These are phyloP conservation scores for Candida glaebosa DNA, from an alignment of 805 yeast species.

Conservation along the genomic window DNA sequence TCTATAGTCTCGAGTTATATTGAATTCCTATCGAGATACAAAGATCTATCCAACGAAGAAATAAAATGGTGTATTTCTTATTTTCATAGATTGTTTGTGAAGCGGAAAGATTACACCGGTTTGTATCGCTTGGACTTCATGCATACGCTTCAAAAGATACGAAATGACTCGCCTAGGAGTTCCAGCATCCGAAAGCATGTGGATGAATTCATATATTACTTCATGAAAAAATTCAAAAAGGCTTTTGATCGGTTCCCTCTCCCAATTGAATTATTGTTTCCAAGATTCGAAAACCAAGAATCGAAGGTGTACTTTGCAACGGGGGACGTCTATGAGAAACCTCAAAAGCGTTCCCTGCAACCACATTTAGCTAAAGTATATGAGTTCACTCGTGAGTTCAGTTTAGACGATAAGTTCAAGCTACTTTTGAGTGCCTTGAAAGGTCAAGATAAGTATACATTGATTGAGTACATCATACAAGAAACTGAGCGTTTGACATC, in stretches of 20 bases:
- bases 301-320: constrained; percentile 51
- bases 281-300: constrained; percentile 48
- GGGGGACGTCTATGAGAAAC: constrained; percentile 47
- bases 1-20: constrained; percentile 64
- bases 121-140: constrained; percentile 73
- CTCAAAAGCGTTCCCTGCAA: constrained; percentile 15
- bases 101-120: constrained; percentile 53
- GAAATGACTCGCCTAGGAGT: constrained; percentile 44
- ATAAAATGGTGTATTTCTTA: constrained; percentile 64
- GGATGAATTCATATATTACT: constrained; percentile 62
- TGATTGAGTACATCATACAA: constrained; percentile 43
- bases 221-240: constrained; percentile 55
- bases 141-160: constrained; percentile 47
- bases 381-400: constrained; percentile 29
- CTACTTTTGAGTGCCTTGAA: constrained; percentile 48
- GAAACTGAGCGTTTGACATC: constrained; percentile 29
- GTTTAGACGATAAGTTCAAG: constrained; percentile 46
- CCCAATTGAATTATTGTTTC: constrained; percentile 66
- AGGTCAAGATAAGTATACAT: constrained; percentile 39
- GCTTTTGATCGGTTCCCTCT: constrained; percentile 48
- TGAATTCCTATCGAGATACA: constrained; percentile 54
- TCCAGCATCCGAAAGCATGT: constrained; percentile 54
- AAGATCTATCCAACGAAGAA: constrained; percentile 57
- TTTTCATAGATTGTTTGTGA: constrained; percentile 66
- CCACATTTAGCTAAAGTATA: constrained; percentile 34